These are phyloP conservation scores for Esteya vermicola DNA, from an alignment of 2,329 filamentous ascomycete genomes.

Conservation along the genomic window DNA sequence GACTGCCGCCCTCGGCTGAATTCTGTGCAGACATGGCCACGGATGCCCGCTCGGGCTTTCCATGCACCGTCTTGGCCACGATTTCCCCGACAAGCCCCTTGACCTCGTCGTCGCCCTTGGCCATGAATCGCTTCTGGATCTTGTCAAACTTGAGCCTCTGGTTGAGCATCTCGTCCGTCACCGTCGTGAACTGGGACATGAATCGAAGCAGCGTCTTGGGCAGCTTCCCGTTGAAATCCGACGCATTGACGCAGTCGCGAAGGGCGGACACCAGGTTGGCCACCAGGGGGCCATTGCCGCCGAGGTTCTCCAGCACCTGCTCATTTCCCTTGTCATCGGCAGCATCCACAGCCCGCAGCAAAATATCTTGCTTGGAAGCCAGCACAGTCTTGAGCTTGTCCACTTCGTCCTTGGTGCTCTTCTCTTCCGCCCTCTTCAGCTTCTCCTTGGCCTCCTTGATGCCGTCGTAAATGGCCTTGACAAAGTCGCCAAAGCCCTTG, in stretches of 20 bases:
- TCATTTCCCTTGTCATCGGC: slow-evolving; percentile 40
- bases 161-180: slow-evolving; percentile 42
- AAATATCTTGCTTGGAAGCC: slow-evolving; percentile 29
- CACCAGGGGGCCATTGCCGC: slow-evolving; percentile 41
- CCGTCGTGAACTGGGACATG: slow-evolving; percentile 47
- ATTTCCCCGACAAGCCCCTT: slow-evolving; percentile 42
- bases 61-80: slow-evolving; percentile 28
- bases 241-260: slow-evolving; percentile 36
- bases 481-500: slow-evolving; percentile 33
- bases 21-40: background rate
- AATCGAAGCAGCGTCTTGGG: slow-evolving; percentile 44
- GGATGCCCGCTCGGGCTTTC: slow-evolving; percentile 10
- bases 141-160: slow-evolving; percentile 53
- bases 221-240: slow-evolving; percentile 37
- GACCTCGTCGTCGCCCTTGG: slow-evolving; percentile 50
- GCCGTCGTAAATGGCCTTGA: slow-evolving; percentile 31
- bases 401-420: slow-evolving; percentile 19
- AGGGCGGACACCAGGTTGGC: slow-evolving; percentile 38
- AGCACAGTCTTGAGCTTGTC: slow-evolving; percentile 25
- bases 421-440: slow-evolving; percentile 26
- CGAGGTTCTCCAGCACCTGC: slow-evolving; percentile 41
- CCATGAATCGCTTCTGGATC: slow-evolving; percentile 47
- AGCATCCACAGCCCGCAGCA: slow-evolving; percentile 37
- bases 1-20: background rate
- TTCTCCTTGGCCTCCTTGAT: slow-evolving; percentile 33